Evolutionary conservation across 257 asterid genomes (phyloP), one percentile per base, ranked within the genome.

Genomic region (Orobanche coerulescens): DNA sequence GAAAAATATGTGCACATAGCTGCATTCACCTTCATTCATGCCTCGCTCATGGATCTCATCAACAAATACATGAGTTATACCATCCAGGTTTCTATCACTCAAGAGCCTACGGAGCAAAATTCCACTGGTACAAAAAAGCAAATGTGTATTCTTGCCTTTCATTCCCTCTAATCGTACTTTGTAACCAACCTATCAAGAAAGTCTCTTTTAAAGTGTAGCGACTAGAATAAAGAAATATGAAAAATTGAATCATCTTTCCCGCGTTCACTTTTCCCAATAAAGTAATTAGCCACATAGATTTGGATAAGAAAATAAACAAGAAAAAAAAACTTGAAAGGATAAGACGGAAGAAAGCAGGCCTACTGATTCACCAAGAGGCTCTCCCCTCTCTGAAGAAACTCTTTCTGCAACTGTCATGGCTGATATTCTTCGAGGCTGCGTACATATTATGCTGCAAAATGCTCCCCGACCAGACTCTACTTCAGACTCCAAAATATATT

Each of bases 41-140:
- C 98, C 98, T 33, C 98, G 84, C 79, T 93, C 98, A 34, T 93
- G 98, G 74, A 93, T 93, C 71, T 93, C 98, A 83, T 93, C 98
- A 62, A 93, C 96, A 67, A 93, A 86, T 57, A 89, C 90, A 78
- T 93, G 97, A 57, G 95, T 93, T 62, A 86, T 54, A 13, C 95
- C 98, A 55, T 81, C 84, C 68, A 93, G 82, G 67, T 86, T 93
- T 65, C 80, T 87, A 73, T 93, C 98, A 80, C 86, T 82, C 85
- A 93, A 81, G 47, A 93, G 91, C 70, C 98, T 81, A 14, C 98
- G 95, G 25, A 93, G 95, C 82, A 92, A 73, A 81, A 92, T 89
- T 71, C 98, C 98, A 77, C 95, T 93, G 49, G 98, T 93, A 66
- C 98, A 93, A 65, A 93, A 89, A 44, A 93, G 98, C 67, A 93